Conservation (phyloP, 306 rosid genomes). For the Begonia fuchsioides region DNA sequence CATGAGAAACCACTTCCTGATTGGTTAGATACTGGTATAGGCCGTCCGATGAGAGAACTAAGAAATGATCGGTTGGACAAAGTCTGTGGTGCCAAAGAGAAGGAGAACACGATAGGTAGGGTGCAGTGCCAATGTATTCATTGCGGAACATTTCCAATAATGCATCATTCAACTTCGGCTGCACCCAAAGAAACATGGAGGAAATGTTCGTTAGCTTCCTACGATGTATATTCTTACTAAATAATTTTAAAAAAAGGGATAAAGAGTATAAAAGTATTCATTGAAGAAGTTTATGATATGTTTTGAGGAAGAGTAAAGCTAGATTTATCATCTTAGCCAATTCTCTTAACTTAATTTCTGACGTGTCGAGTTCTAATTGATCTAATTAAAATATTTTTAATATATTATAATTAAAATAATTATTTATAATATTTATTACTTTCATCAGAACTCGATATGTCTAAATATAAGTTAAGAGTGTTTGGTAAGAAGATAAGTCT, state of each 20-base stretch:
- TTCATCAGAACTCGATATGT: too few relatives aligned
- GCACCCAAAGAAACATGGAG: slow-evolving; percentile 23
- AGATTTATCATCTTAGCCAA: too few relatives aligned
- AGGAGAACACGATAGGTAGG: slow-evolving; percentile 87
- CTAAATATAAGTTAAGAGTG: too few relatives aligned
- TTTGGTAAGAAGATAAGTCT: too few relatives aligned
- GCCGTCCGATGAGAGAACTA: slow-evolving; percentile 95
- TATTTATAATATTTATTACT: too few relatives aligned
- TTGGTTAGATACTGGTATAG: slow-evolving; percentile 87
- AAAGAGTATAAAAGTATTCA: neutral
- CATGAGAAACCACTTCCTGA: slow-evolving; percentile 90
- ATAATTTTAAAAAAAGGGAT: slow-evolving; percentile 9
- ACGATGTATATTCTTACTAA: neutral
- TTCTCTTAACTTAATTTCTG: too few relatives aligned
- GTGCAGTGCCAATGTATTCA: slow-evolving; percentile 83
- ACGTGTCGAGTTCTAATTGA: too few relatives aligned
- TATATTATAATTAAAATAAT: too few relatives aligned
- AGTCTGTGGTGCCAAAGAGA: slow-evolving; percentile 82
- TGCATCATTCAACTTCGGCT: slow-evolving; percentile 90
- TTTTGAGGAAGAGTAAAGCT: too few relatives aligned
- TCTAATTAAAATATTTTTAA: too few relatives aligned
- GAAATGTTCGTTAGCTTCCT: too few relatives aligned
- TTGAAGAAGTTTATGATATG: too few relatives aligned
- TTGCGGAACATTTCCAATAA: slow-evolving; percentile 91
- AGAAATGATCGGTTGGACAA: slow-evolving; percentile 75